Conservation (phyloP, 2,329 filamentous ascomycete genomes). For the Lachnellula willkommii region DNA sequence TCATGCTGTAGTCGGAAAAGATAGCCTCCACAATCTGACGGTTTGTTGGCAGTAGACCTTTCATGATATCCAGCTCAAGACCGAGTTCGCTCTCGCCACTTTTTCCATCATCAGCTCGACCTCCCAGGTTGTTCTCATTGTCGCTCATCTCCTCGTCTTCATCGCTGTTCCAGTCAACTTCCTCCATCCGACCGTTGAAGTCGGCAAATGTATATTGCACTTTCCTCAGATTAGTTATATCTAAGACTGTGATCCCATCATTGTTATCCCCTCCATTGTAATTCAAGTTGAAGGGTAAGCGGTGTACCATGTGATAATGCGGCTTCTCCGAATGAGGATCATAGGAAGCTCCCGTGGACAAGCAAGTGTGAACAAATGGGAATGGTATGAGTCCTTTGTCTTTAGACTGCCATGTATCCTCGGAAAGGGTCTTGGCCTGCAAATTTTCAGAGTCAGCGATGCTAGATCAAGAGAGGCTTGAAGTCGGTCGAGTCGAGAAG, state of each 20-base stretch:
- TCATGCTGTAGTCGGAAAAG: background rate
- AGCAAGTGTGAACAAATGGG: background rate
- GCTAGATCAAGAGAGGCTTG: no score
- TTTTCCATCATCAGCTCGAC: no score
- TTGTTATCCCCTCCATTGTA: conserved; percentile 12
- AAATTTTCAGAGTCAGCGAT: background rate
- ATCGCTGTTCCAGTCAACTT: no score
- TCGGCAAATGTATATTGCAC: conserved; percentile 21
- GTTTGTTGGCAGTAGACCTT: no score
- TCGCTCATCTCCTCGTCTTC: no score
- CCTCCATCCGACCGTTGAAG: background rate
- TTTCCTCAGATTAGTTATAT: conserved; percentile 15
- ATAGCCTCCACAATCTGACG: no score
- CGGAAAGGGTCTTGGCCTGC: background rate
- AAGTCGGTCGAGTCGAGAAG: no score
- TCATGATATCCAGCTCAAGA: no score
- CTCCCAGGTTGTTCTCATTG: no score
- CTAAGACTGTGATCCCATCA: conserved; percentile 25
- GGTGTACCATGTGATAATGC: background rate
- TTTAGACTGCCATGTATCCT: background rate
- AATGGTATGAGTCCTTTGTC: background rate
- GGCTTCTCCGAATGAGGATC: background rate
- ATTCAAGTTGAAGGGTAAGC: background rate
- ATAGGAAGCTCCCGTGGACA: background rate
- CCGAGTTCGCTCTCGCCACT: no score